phyloP scores from a whole-genome alignment of 257 asterid species.

The Gentiana macrophylla region DNA sequence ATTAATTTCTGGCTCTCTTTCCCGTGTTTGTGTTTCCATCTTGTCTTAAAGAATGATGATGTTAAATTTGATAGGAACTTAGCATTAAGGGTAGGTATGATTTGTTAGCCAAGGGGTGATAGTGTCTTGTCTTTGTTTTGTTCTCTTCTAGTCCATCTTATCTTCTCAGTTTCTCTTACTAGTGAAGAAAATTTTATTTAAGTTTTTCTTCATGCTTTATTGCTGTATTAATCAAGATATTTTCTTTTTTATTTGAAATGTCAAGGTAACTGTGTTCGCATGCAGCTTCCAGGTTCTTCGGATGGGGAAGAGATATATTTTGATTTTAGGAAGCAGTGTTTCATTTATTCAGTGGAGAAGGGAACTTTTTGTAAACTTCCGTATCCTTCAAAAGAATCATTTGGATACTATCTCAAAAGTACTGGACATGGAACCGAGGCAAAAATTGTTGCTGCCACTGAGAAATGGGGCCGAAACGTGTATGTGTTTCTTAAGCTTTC shows the following conservation, averaged over 20 bases:
- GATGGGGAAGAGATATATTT: slow-evolving; percentile 74
- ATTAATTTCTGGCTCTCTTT: too few species aligned
- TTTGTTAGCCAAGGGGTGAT: too few species aligned
- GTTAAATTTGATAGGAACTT: too few species aligned
- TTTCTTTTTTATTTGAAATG: neutral
- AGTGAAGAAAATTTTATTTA: too few species aligned
- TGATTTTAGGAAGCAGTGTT: slow-evolving; percentile 91
- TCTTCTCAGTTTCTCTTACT: neutral
- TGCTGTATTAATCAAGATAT: neutral
- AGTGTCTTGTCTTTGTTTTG: too few species aligned
- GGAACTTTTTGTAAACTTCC: slow-evolving; percentile 69
- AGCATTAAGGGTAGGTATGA: too few species aligned
- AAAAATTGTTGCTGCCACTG: slow-evolving; percentile 61
- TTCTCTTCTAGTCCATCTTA: too few species aligned
- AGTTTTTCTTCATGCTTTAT: neutral
- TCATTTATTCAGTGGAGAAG: slow-evolving; percentile 67
- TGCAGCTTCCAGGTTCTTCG: slow-evolving; percentile 65
- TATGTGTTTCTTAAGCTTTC: slow-evolving; percentile 32
- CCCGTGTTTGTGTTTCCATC: too few species aligned
- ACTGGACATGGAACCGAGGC: slow-evolving; percentile 96
- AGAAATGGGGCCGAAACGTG: slow-evolving; percentile 98
- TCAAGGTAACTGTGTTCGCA: slow-evolving; percentile 8
- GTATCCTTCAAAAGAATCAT: slow-evolving; percentile 86
- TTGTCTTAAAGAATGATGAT: too few species aligned
- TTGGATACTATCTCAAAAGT: slow-evolving; percentile 77